phyloP scores from a whole-genome alignment of 208 protist genomes.

The Leishmania aethiopica region DNA sequence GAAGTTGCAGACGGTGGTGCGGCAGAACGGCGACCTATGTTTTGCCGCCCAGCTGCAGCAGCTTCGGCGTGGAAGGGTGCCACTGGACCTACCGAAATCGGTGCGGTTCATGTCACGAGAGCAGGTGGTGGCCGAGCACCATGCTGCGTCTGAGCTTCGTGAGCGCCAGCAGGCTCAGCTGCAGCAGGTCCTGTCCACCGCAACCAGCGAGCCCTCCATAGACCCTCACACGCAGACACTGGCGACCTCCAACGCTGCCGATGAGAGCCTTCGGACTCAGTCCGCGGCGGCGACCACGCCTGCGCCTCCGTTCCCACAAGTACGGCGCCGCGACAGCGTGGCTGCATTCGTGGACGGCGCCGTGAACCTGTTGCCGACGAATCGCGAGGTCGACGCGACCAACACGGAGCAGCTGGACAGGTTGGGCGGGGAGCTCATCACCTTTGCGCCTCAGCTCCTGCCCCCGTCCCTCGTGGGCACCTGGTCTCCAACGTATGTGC shows the following conservation, averaged over 20 bases:
- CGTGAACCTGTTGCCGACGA: conserved; percentile 87
- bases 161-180: conserved; percentile 37
- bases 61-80: conserved; percentile 77
- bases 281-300: background rate
- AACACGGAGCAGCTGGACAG: conserved; percentile 70
- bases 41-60: conserved; percentile 74
- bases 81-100: conserved; percentile 59
- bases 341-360: conserved; percentile 50
- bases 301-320: background rate
- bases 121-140: conserved; percentile 25
- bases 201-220: background rate
- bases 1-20: conserved; percentile 70
- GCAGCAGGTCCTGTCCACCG: conserved; percentile 9
- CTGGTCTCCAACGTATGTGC: conserved; percentile 78
- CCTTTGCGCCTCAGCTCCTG: conserved; percentile 54
- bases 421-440: conserved; percentile 64
- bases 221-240: background rate
- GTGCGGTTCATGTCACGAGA: conserved; percentile 50
- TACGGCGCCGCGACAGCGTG: background rate
- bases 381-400: conserved; percentile 60
- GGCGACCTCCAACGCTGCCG: background rate
- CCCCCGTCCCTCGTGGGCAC: conserved; percentile 53
- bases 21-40: conserved; percentile 46
- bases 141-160: conserved; percentile 14
- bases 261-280: background rate